Base-by-base conservation (phyloP, 192 early-diverging fungal genomes). In the Dissophora globulifera region DNA sequence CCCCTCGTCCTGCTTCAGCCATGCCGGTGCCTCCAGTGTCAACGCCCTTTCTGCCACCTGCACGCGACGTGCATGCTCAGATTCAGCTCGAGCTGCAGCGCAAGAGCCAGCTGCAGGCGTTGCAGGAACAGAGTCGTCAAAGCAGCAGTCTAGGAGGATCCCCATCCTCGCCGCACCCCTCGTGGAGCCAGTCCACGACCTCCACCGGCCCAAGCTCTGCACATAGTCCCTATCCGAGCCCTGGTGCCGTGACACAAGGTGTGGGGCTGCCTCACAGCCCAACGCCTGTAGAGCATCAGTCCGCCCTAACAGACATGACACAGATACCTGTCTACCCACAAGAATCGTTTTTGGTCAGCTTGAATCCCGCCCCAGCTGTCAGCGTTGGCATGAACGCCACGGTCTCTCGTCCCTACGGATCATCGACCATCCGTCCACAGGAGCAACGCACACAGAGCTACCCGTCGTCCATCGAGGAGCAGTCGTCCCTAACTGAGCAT, bases 401-500 rank as follows among this genome's bases (percentile, higher is more conserved):
- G 20, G 16, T 56, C 33, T 50, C 58, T 0, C 69, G 45, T 8
- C 69, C 69, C 5, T 62, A 71, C 58, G 27, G 29, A 31, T 32
- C 59, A 17, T 56, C 52, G 1, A 17, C 10, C 16, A n/a, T 10
- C n/a, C 43, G 43, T 9, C n/a, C 7, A 26, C 46, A 38, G 8
- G 26, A 46, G 25, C 27, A 23, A 9, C 49, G 19, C 4, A 8
- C 25, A 3, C 41, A 40, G 0, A 27, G 23, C 17, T 23, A 30
- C 27, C 72, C 63, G 6, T 76, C 72, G 2, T 55, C 50, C 2
- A 76, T 76, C 25, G 72, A 76, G 2, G 49, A 62, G 15, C 72
- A 76, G 26, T 76, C 72, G 10, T 66, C 72, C 20, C 40, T 76
- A 35, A 76, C 72, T 48, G 72, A 76, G 35, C 50, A 67, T 19